Evolutionary conservation across 306 rosid species (phyloP), one percentile per base, ranked within the genome.

Genomic region (Vigna hirtella): DNA sequence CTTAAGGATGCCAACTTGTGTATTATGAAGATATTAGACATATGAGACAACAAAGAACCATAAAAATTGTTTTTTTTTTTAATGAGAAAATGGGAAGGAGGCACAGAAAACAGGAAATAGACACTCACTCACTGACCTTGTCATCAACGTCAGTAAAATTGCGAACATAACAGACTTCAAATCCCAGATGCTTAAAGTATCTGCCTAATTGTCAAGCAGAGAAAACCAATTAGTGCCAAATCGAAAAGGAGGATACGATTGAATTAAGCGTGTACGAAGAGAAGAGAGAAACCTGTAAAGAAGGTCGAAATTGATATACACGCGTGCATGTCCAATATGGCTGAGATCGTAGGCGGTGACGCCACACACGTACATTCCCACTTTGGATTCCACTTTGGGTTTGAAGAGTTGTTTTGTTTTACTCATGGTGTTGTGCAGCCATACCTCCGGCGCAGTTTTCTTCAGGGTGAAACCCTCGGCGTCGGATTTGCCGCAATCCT

Each of bases 71-170:
- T 1, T 8, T 9, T 9, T 9, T 40, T 40, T 9, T 42, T 40
- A 8, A 42, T 8, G 58, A 59, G 57, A 16, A 62, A 16, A 18
- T n/a, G 57, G 1, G 7, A 50, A 61, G 8, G 24, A 58, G 4
- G 66, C 26, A 14, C 6, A 40, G 34, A 66, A 12, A 51, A 74
- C 3, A 63, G 79, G 22, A 77, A 77, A 72, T 62, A 40, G 82
- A 28, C 14, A 84, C 91, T 86, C 53, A 92, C 97, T 86, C 15
- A 84, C 90, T 85, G 50, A 93, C 99, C 88, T 95, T 95, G 83
- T 95, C 98, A 82, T 95, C 98, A 4, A 95, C 96, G 73, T 95
- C 99, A n/a, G 99, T 95, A 82, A 95, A 95, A 85, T 93, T 95
- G 49, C 98, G 96, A 81, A 95, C 96, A 81, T 95, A 91, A 76